Base-by-base conservation (phyloP, 2,329 filamentous ascomycete genomes). In the Colletotrichum brevisporum region DNA sequence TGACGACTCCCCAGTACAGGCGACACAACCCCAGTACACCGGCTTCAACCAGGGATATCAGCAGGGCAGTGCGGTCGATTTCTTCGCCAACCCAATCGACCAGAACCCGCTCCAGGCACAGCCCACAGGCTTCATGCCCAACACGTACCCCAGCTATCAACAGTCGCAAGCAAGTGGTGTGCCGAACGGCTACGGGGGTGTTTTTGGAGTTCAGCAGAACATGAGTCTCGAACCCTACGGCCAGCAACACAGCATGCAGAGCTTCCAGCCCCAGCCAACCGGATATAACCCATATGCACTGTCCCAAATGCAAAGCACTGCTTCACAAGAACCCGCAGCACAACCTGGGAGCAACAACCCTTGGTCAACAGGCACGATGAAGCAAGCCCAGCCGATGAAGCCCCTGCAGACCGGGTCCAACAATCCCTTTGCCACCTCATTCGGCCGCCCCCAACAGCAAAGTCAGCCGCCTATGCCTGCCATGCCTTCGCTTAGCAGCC, bases 41-140 rank as follows among this genome's bases (percentile, higher is more conserved):
- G 95, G 94, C 43, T 94, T 94, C 84, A 98, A 98, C 81, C 95
- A 97, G 82, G 95, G 95, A 54, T 99, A 99, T 77, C 95, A 98
- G 83, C 96, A 99, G 82, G 95, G 97, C 78, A 92, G 92, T 66
- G 94, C 94, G 13, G 96, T 99, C 18, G 96, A 99, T 81, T 98
- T 97, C 90, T 96, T 97, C 75, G 96, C 95, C 68, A 99, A 99
- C 80, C 94, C 95, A 13, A 92, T 98, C 76, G 93, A 95, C 67
- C 91, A 90, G 75, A 89, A 83, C 74, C 91, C 93, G 78, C 87
- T 91, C 73, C 91, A 95, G 79, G 87, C 89, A 52, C 94, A 97
- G 79, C 92, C 90, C 3, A 97, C 94, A 1, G 94, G 94, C n/a
- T 92, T 84, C 73, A 83, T 89, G 79, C 78, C 80, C 63, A 87